A percentile compares a stretch with the other conserved stretches of the same genome.
Evolutionary conservation across 768 basidiomycete genomes (phyloP).

Genomic region (Russula compacta): DNA sequence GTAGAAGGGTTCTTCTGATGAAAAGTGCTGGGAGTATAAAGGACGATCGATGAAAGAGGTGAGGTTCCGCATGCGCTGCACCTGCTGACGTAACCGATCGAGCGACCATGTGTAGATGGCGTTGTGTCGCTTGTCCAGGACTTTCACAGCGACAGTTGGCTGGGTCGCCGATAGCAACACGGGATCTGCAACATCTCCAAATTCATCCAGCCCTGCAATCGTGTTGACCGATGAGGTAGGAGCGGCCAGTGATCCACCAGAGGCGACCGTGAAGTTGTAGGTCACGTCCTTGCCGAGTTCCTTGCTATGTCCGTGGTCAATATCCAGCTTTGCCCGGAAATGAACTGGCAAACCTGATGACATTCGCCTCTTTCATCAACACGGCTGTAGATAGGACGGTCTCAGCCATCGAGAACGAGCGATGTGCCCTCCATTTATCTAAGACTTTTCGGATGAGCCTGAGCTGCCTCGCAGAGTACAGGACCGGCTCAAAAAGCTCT

Average conservation of each 20-base stretch:
- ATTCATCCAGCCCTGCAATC: slow-evolving; percentile 80
- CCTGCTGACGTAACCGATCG: slow-evolving; percentile 77
- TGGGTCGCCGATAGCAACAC: slow-evolving; percentile 63
- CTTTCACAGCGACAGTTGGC: slow-evolving; percentile 82
- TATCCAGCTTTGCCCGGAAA: slow-evolving; percentile 5
- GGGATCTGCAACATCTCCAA: slow-evolving; percentile 88
- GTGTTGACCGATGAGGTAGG: slow-evolving; percentile 80
- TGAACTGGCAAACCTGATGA: slow-evolving; percentile 57
- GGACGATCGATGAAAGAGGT: slow-evolving; percentile 87
- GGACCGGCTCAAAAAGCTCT: slow-evolving; percentile 64
- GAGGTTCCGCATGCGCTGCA: slow-evolving; percentile 89
- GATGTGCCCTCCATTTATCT: slow-evolving; percentile 76
- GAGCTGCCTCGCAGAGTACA: slow-evolving; percentile 76
- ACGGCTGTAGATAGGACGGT: slow-evolving; percentile 76
- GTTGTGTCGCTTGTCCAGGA: slow-evolving; percentile 79
- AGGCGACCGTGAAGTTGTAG: slow-evolving; percentile 90
- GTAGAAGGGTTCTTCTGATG: slow-evolving; percentile 88
- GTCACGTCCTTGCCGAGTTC: slow-evolving; percentile 80
- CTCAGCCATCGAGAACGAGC: slow-evolving; percentile 90
- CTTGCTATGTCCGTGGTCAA: slow-evolving; percentile 41
- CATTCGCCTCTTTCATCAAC: slow-evolving; percentile 86
- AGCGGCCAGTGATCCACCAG: slow-evolving; percentile 66
- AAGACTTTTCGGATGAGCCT: slow-evolving; percentile 75
- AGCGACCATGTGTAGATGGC: slow-evolving; percentile 90
- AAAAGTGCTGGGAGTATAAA: slow-evolving; percentile 90